phyloP scores from a whole-genome alignment of 345 rosid genomes.

The Hypericum perforatum region DNA sequence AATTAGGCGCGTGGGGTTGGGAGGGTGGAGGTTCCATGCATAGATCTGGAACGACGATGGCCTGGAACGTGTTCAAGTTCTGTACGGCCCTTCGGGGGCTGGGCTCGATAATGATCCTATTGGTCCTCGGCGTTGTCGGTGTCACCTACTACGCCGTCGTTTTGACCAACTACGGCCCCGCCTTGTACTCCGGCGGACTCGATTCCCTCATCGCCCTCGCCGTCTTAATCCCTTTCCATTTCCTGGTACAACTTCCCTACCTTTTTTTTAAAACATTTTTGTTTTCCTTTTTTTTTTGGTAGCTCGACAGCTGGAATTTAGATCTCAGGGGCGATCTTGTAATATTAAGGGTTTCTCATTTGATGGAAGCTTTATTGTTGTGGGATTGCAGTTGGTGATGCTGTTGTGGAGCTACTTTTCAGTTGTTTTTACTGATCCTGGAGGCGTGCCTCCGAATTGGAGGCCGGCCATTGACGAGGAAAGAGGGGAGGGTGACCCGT shows the following conservation, averaged over 20 bases:
- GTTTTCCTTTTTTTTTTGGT: constrained; percentile 1
- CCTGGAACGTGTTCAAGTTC: constrained; percentile 97
- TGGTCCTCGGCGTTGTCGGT: constrained; percentile 86
- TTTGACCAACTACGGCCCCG: constrained; percentile 76
- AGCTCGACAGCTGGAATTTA: constrained; percentile 6
- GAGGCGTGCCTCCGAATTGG: constrained; percentile 86
- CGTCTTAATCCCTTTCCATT: constrained; percentile 67
- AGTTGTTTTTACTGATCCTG: constrained; percentile 92
- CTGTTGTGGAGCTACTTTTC: constrained; percentile 93
- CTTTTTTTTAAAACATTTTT: background rate
- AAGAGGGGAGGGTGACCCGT: constrained; percentile 70
- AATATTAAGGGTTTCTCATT: background rate
- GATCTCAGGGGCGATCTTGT: background rate
- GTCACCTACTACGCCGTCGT: constrained; percentile 92
- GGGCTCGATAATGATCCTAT: constrained; percentile 96
- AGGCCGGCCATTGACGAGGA: constrained; percentile 69
- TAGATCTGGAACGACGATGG: constrained; percentile 94
- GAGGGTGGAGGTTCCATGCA: constrained; percentile 37
- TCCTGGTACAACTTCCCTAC: constrained; percentile 41
- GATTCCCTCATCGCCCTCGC: constrained; percentile 43
- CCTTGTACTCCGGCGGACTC: constrained; percentile 55
- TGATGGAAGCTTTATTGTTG: constrained; percentile 8
- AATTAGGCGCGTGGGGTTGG: constrained; percentile 5
- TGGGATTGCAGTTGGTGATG: constrained; percentile 67
- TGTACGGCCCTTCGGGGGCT: constrained; percentile 89